These are phyloP conservation scores for Pseudopyrenochaeta lycopersici DNA, from an alignment of 2,329 filamentous ascomycete genomes.

Conservation along the genomic window DNA sequence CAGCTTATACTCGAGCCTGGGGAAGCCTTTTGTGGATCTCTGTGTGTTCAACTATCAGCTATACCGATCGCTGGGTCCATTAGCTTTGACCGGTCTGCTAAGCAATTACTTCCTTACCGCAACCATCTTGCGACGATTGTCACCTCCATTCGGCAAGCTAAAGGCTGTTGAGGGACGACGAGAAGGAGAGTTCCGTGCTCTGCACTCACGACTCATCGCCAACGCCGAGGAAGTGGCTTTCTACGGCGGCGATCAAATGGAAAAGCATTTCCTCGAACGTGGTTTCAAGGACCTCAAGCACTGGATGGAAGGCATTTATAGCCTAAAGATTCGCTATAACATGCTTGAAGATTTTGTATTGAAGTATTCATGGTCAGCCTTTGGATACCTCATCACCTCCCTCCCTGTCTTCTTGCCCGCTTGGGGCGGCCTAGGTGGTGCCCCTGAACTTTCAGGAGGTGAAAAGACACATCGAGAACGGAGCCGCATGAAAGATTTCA, in stretches of 20 bases:
- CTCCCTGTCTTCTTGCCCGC: slow-evolving; percentile 93
- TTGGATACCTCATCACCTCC: slow-evolving; percentile 92
- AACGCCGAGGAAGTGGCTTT: slow-evolving; percentile 99
- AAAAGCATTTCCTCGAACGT: slow-evolving; percentile 89
- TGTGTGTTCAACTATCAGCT: slow-evolving; percentile 99
- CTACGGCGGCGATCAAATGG: slow-evolving; percentile 94
- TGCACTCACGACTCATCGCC: slow-evolving; percentile 91
- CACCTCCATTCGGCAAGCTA: slow-evolving; percentile 94
- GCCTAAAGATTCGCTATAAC: slow-evolving; percentile 96
- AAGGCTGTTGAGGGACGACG: slow-evolving; percentile 95
- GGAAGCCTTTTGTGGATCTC: slow-evolving; percentile 97
- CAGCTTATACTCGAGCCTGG: slow-evolving; percentile 91
- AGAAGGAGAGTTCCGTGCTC: slow-evolving; percentile 91
- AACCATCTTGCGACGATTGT: slow-evolving; percentile 84
- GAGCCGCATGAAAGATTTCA: slow-evolving; percentile 96
- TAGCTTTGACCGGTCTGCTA: slow-evolving; percentile 85
- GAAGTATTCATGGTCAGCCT: slow-evolving; percentile 98
- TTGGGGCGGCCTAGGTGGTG: slow-evolving; percentile 85
- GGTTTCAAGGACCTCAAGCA: slow-evolving; percentile 92
- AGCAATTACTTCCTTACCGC: slow-evolving; percentile 96
- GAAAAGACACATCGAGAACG: slow-evolving; percentile 72
- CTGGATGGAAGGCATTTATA: slow-evolving; percentile 99
- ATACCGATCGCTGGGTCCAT: slow-evolving; percentile 86
- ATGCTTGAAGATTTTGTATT: slow-evolving; percentile 98
- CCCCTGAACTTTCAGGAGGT: slow-evolving; percentile 67